Percentiles rank a stretch among this genome's conserved stretches.
phyloP scores from a whole-genome alignment of 2,329 filamentous ascomycete genomes.

The Claviceps citrina region DNA sequence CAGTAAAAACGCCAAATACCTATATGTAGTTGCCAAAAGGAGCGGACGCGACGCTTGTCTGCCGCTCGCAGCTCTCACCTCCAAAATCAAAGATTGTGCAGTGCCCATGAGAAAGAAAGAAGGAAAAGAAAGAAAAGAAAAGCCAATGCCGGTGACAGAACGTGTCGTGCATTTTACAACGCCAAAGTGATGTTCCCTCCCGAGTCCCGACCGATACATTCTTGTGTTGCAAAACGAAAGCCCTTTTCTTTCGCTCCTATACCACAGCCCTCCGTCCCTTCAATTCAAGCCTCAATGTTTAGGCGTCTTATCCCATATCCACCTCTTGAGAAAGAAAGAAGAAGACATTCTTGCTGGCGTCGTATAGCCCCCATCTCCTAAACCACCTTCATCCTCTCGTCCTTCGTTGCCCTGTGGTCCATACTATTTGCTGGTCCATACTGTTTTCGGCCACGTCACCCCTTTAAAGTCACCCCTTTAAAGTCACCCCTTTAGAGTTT shows the following conservation, averaged over 20 bases:
- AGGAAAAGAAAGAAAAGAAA: background rate
- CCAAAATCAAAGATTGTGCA: background rate
- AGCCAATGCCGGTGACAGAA: background rate
- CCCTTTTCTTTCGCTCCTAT: too few species aligned
- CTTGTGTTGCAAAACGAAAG: background rate
- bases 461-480: too few species aligned
- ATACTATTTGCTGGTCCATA: background rate
- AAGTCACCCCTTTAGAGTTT: conserved; percentile 8
- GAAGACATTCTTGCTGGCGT: too few species aligned
- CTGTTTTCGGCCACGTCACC: background rate
- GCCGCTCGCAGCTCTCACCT: background rate
- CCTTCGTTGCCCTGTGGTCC: too few species aligned
- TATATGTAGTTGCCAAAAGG: background rate
- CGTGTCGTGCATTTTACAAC: background rate
- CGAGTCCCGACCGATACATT: background rate
- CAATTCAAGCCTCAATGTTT: too few species aligned
- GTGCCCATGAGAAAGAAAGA: background rate
- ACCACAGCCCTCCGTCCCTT: too few species aligned
- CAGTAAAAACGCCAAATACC: background rate
- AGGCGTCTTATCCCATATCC: too few species aligned
- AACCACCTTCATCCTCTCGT: too few species aligned
- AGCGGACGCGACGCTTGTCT: background rate
- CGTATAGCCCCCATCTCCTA: too few species aligned
- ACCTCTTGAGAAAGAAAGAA: too few species aligned
- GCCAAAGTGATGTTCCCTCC: background rate